Conservation (phyloP, 257 asterid genomes). For the Salvia splendens region DNA sequence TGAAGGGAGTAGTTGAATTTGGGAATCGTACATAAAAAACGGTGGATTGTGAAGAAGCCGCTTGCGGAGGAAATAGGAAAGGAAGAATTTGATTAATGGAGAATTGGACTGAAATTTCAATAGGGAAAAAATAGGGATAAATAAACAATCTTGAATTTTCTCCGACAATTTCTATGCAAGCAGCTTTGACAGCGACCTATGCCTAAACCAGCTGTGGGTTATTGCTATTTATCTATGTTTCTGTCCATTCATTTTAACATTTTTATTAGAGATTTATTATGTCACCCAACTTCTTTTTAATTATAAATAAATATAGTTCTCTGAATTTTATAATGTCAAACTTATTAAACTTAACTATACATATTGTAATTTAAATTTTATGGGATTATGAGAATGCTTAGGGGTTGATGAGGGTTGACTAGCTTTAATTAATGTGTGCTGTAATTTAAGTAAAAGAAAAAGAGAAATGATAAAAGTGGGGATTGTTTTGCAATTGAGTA, state of each 20-base stretch:
- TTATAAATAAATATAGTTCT: not conserved
- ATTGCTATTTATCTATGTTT: not conserved
- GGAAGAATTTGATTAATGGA: slow-evolving; percentile 32
- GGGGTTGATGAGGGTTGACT: slow-evolving; percentile 32
- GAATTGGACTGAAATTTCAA: slow-evolving; percentile 40
- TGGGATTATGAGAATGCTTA: too few relatives aligned
- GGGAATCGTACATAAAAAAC: slow-evolving; percentile 7
- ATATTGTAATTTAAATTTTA: not conserved
- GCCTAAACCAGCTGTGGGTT: not conserved
- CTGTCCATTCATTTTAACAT: slow-evolving; percentile 47
- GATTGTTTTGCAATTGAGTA: slow-evolving; percentile 36
- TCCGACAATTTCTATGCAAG: slow-evolving; percentile 42
- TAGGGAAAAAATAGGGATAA: slow-evolving; percentile 3
- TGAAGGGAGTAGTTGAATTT: slow-evolving; percentile 17
- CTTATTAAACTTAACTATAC: not conserved
- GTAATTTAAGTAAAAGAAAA: slow-evolving; percentile 30
- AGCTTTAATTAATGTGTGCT: slow-evolving; percentile 11
- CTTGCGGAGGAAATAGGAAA: slow-evolving; percentile 39
- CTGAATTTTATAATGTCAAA: not conserved
- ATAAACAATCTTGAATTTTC: slow-evolving; percentile 14
- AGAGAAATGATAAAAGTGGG: slow-evolving; percentile 23
- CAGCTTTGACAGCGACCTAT: slow-evolving; percentile 51
- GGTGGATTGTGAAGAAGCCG: slow-evolving; percentile 51
- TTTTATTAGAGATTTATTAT: not conserved
- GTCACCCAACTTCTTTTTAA: not conserved